Base-by-base conservation (phyloP, 106 monocot genomes). In the Acorus calamus region DNA sequence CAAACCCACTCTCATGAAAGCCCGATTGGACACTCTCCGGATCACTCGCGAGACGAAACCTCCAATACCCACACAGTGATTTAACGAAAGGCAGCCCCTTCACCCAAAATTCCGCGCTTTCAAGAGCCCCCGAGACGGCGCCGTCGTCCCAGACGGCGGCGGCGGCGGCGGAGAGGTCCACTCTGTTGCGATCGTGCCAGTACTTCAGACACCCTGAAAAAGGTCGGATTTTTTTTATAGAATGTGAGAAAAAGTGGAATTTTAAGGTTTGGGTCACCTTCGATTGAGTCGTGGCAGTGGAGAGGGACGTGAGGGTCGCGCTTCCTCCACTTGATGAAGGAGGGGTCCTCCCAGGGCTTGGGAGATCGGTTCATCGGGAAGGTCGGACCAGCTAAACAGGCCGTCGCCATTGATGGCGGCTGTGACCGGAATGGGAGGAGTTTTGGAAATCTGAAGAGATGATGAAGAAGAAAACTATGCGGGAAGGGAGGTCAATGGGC, bases 241-340 rank as follows among this genome's bases (percentile, higher is more conserved):
- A n/a, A n/a, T n/a, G n/a, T n/a, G n/a, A n/a, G n/a, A n/a, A n/a
- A n/a, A n/a, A n/a, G n/a, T n/a, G n/a, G n/a, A n/a, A n/a, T n/a
- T n/a, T n/a, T n/a, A n/a, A n/a, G n/a, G n/a, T n/a, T n/a, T n/a
- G 14, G 57, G 44, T 61, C 9, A 91, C 96, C 91, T 87, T 96
- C 91, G 64, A 83, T 65, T 14, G 87, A 67, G 59, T 96, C 96
- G 62, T 96, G 96, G 46, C 91, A 87, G 45, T 64, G 82, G 60
- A 96, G 58, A 2, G 96, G 91, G 60, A 88, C 96, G 69, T 91
- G 96, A 11, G 96, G 80, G 51, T 96, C 91, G 46, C 96, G 91
- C 76, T 96, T 96, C 54, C 83, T 80, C 87, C 96, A 91, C 72
- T 88, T 96, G 73, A 91, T 83, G 14, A 87, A 83, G 43, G 87